Base-by-base conservation (phyloP, 2,329 filamentous ascomycete species). In the Trichophyton simii region DNA sequence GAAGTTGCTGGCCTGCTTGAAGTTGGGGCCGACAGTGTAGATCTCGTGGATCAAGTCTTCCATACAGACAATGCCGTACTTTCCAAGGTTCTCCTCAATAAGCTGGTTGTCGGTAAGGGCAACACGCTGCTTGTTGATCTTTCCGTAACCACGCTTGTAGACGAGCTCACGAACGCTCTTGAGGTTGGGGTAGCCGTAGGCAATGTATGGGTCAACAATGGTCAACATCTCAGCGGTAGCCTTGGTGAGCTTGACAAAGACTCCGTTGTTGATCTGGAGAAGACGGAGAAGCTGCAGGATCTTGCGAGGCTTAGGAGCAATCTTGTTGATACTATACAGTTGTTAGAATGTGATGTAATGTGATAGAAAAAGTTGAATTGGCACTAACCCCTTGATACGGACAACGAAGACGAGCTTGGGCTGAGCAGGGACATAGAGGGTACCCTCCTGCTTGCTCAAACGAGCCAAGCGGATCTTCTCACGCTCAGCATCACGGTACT, bases 61-160 rank as follows among this genome's bases (percentile, higher is more conserved):
- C 78, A 97, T 90, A 77, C 94, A 99, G 83, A 99, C 90, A 74
- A 99, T 96, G 78, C 91, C 94, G 82, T 91, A 96, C 84, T 96
- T 90, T 82, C 91, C 92, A 70, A 99, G 89, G 81, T 84, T 86
- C 82, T 92, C 87, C 86, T 99, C 94, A 69, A 99, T 91, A 78
- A 99, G 87, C 77, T 91, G 81, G 84, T 99, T 97, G 85, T 99
- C 92, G 71, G 92, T 96, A 67, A 99, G 85, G 68, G 94, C 85
- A 76, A 95, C 84, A 73, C 94, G 91, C 84, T 97, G 91, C 87
- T 96, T 96, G 83, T 96, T 85, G 79, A 96, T 82, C 87, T 97
- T 99, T 77, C 92, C 94, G 80, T 99, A 97, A 74, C 94, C 94
- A 72, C 94, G 92, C 89, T 97, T 99, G 87, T 99, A 99, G 83